Conservation (phyloP, 2,329 filamentous ascomycete species). For the Paracamarosporium sp. region DNA sequence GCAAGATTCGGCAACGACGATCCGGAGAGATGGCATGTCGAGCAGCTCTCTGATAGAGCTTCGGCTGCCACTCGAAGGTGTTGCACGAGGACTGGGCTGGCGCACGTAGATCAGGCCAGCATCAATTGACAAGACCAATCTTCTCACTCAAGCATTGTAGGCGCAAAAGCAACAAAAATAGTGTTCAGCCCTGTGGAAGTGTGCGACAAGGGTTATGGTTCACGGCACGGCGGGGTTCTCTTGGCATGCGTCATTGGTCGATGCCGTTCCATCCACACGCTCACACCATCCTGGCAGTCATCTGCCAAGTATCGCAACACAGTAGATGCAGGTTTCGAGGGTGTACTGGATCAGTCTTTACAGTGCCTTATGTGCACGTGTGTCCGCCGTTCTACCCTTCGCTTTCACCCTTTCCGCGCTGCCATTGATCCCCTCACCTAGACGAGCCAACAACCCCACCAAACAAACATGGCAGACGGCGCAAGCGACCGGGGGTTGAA, state of each 20-base stretch:
- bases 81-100: not conserved
- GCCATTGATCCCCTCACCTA: not conserved
- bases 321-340: slow-evolving; percentile 1
- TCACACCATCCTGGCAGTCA: not conserved
- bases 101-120: not conserved
- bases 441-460: not conserved
- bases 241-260: slow-evolving; percentile 18
- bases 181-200: not conserved
- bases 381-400: not conserved
- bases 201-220: not conserved
- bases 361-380: slow-evolving; percentile 13
- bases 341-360: not conserved
- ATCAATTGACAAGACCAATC: not conserved
- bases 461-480: slow-evolving; percentile 15
- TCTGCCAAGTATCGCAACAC: slow-evolving; percentile 5
- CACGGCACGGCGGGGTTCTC: slow-evolving; percentile 6
- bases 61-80: not conserved
- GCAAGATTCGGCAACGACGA: not conserved
- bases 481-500: slow-evolving; percentile 32
- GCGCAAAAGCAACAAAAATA: not conserved
- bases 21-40: not conserved
- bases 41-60: not conserved
- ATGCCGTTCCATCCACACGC: not conserved
- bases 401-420: not conserved
- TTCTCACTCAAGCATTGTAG: not conserved